Conservation (phyloP, 1,284 basidiomycete genomes). For the Trichosporon faecale region DNA sequence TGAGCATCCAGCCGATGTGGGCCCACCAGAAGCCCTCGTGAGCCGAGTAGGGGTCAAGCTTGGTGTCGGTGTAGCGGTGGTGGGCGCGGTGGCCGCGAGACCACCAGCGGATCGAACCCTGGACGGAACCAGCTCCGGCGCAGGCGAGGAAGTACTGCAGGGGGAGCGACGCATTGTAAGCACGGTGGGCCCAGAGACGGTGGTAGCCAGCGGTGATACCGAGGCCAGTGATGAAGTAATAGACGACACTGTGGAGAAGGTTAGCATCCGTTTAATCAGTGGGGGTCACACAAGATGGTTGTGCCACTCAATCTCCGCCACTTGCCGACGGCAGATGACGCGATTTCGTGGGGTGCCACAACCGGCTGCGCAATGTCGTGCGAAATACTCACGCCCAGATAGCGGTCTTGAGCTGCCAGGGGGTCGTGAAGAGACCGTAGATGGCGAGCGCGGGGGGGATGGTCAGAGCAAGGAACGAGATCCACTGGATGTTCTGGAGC, state of each 20-base stretch:
- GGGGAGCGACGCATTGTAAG: slow-evolving; percentile 80
- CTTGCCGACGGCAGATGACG: slow-evolving; percentile 7
- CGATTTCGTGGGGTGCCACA: not conserved
- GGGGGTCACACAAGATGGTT: not conserved
- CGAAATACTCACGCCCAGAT: slow-evolving; percentile 57
- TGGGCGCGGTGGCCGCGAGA: slow-evolving; percentile 88
- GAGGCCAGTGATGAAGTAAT: slow-evolving; percentile 82
- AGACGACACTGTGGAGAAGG: slow-evolving; percentile 56
- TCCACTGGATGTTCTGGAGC: slow-evolving; percentile 70
- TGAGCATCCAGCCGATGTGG: slow-evolving; percentile 88
- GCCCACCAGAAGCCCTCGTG: slow-evolving; percentile 72
- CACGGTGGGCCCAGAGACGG: slow-evolving; percentile 85
- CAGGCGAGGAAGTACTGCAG: slow-evolving; percentile 74
- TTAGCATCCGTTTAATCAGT: slow-evolving; percentile 12
- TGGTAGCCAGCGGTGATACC: slow-evolving; percentile 74
- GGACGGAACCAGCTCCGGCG: slow-evolving; percentile 77
- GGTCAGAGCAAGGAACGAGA: slow-evolving; percentile 69
- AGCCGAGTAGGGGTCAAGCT: slow-evolving; percentile 89
- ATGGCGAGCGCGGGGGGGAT: slow-evolving; percentile 68
- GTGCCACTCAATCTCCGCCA: slow-evolving; percentile 7
- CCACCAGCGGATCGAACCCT: slow-evolving; percentile 95
- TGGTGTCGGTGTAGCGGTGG: slow-evolving; percentile 92
- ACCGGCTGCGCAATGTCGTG: not conserved
- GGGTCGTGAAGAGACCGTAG: slow-evolving; percentile 63
- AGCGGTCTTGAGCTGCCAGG: slow-evolving; percentile 65